Evolutionary conservation across 1,284 basidiomycete genomes (phyloP).

Genomic region (Pseudozyma tsukubaensis): DNA sequence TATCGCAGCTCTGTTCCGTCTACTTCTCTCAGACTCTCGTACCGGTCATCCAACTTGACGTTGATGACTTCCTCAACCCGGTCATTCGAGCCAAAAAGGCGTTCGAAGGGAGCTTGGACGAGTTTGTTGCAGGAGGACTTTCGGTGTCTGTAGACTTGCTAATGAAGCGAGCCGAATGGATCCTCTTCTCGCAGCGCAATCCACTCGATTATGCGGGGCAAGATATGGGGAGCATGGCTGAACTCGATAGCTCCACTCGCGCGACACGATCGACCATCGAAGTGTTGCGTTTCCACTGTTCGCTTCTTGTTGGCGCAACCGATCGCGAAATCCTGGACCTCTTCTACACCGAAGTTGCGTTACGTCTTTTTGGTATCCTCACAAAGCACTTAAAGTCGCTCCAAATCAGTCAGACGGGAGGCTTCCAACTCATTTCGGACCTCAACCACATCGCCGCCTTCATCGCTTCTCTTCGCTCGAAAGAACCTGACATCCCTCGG

Average conservation of each 20-base stretch:
- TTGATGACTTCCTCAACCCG: constrained; percentile 90
- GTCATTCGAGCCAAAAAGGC: constrained; percentile 96
- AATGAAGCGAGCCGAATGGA: constrained; percentile 97
- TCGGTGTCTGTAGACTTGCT: constrained; percentile 94
- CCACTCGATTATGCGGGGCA: constrained; percentile 78
- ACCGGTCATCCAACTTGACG: constrained; percentile 58
- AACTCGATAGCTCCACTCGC: constrained; percentile 76
- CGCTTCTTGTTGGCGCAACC: constrained; percentile 88
- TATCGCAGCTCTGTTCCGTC: constrained; percentile 95
- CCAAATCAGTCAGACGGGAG: constrained; percentile 91
- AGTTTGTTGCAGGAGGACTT: constrained; percentile 88
- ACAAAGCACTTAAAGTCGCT: constrained; percentile 97
- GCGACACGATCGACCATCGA: constrained; percentile 87
- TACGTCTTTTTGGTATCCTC: constrained; percentile 86
- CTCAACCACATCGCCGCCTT: constrained; percentile 92
- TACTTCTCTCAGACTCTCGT: constrained; percentile 93
- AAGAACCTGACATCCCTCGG: constrained; percentile 76
- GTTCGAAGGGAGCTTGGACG: constrained; percentile 90
- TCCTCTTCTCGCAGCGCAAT: constrained; percentile 83
- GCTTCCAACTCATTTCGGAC: constrained; percentile 95
- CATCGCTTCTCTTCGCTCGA: constrained; percentile 72
- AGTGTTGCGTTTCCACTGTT: constrained; percentile 88
- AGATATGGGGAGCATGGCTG: constrained; percentile 13
- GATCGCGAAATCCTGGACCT: constrained; percentile 96
- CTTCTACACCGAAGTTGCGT: constrained; percentile 95